Evolutionary conservation across 148 eudicot genomes (phyloP).

Genomic region (Chenopodium album): DNA sequence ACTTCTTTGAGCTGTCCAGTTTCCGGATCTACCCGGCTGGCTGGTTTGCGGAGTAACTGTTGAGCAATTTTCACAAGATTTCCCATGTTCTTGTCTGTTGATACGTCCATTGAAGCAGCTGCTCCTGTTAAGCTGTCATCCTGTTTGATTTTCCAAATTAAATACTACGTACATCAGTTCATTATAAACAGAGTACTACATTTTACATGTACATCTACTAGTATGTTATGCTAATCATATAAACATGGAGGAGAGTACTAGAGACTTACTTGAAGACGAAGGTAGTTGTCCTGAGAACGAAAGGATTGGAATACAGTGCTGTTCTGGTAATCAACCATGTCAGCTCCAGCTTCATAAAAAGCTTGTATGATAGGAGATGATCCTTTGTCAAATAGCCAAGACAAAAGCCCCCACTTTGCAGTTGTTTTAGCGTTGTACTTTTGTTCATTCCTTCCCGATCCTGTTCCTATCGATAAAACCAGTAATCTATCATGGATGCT

Average conservation of each 20-base stretch:
- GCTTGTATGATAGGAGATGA: constrained; percentile 27
- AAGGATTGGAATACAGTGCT: constrained; percentile 32
- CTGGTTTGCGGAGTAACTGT: constrained; percentile 44
- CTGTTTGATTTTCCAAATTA: constrained; percentile 24
- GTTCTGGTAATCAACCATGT: constrained; percentile 36
- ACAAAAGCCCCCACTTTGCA: constrained; percentile 40
- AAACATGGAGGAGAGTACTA: too few relatives aligned
- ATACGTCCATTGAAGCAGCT: constrained; percentile 47
- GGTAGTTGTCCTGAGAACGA: constrained; percentile 33
- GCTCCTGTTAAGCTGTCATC: constrained; percentile 51
- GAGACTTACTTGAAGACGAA: constrained; percentile 31
- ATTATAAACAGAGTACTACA: too few relatives aligned
- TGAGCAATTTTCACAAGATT: constrained; percentile 52
- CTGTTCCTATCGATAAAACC: constrained; percentile 57
- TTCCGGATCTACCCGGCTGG: constrained; percentile 48
- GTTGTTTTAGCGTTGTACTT: constrained; percentile 41
- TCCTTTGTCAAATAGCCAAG: constrained; percentile 35
- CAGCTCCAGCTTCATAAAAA: constrained; percentile 31
- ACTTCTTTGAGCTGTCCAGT: constrained; percentile 44
- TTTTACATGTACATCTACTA: too few relatives aligned
- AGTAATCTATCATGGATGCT: constrained; percentile 30
- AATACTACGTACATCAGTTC: too few relatives aligned
- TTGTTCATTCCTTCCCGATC: constrained; percentile 31
- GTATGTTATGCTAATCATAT: too few relatives aligned
- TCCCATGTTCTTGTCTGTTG: constrained; percentile 55